These are phyloP conservation scores for Didymellaceae sp. DNA, from an alignment of 2,329 filamentous ascomycete species.

Conservation along the genomic window DNA sequence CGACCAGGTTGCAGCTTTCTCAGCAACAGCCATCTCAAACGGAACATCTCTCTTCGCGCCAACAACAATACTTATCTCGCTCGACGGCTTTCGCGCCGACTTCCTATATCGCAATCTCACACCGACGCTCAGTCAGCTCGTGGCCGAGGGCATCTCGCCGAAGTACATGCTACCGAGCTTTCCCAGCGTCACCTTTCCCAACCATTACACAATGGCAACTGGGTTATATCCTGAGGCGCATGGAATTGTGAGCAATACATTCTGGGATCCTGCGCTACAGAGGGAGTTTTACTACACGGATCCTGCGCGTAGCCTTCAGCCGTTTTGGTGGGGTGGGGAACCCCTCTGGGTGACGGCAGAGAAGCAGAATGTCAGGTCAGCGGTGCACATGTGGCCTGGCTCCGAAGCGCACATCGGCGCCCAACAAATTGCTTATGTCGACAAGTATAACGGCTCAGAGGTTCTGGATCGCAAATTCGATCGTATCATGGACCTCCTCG, in stretches of 20 bases:
- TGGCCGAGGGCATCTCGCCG: conserved; percentile 85
- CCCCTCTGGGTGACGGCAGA: conserved; percentile 95
- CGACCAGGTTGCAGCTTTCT: conserved; percentile 23
- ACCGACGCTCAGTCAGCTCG: conserved; percentile 78
- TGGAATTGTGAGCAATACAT: conserved; percentile 90
- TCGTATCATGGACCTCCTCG: conserved; percentile 81
- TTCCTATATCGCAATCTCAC: conserved; percentile 86
- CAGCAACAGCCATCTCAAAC: conserved; percentile 64
- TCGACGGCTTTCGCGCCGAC: conserved; percentile 95
- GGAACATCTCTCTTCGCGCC: conserved; percentile 88
- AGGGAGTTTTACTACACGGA: conserved; percentile 91
- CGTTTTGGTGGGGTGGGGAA: conserved; percentile 95
- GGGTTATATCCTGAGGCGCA: conserved; percentile 92
- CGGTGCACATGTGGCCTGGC: conserved; percentile 98
- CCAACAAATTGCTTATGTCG: conserved; percentile 79
- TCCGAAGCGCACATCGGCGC: conserved; percentile 83
- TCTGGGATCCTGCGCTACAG: conserved; percentile 81
- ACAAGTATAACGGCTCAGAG: conserved; percentile 84
- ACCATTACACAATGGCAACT: conserved; percentile 92
- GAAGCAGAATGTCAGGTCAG: conserved; percentile 75
- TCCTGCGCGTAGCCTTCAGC: conserved; percentile 73
- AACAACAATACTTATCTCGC: conserved; percentile 90
- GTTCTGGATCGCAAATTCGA: conserved; percentile 75
- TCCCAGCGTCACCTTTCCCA: conserved; percentile 92
- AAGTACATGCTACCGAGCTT: conserved; percentile 94